Evolutionary conservation across 2,329 filamentous ascomycete species (phyloP).

Genomic region (Cucurbitaria berberidis): DNA sequence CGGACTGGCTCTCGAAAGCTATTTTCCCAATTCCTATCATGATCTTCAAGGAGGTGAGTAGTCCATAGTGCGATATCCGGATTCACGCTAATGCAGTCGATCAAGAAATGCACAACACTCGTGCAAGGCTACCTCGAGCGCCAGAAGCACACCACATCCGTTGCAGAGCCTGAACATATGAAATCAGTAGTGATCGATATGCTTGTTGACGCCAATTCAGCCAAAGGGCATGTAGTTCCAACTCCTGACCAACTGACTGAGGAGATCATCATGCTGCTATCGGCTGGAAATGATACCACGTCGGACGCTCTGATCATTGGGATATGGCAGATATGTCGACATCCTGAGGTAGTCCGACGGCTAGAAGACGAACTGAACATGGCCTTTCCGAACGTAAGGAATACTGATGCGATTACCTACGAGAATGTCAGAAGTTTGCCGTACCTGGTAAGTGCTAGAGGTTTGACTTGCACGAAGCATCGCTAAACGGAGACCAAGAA

Average conservation of each 20-base stretch:
- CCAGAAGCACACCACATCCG: background rate
- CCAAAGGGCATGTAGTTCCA: slow-evolving; percentile 12
- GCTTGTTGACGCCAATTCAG: slow-evolving; percentile 9
- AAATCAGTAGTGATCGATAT: slow-evolving; percentile 13
- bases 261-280: slow-evolving; percentile 17
- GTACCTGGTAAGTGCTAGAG: slow-evolving; percentile 4
- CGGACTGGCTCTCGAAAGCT: slow-evolving; percentile 3
- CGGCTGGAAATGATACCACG: slow-evolving; percentile 15
- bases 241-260: slow-evolving; percentile 8
- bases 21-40: slow-evolving; percentile 15
- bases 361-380: slow-evolving; percentile 5
- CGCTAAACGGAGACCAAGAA: background rate
- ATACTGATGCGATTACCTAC: slow-evolving; percentile 7
- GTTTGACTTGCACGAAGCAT: background rate
- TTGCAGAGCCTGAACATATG: slow-evolving; percentile 1
- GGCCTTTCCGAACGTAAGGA: background rate
- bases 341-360: slow-evolving; percentile 2
- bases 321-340: slow-evolving; percentile 11
- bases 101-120: slow-evolving; percentile 4
- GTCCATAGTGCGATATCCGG: background rate
- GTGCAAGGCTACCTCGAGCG: slow-evolving; percentile 10
- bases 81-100: background rate
- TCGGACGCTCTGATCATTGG: slow-evolving; percentile 13
- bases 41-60: slow-evolving; percentile 10
- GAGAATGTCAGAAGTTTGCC: slow-evolving; percentile 7